Conservation (phyloP, 2,329 filamentous ascomycete species). For the Apiospora kogelbergensis region DNA sequence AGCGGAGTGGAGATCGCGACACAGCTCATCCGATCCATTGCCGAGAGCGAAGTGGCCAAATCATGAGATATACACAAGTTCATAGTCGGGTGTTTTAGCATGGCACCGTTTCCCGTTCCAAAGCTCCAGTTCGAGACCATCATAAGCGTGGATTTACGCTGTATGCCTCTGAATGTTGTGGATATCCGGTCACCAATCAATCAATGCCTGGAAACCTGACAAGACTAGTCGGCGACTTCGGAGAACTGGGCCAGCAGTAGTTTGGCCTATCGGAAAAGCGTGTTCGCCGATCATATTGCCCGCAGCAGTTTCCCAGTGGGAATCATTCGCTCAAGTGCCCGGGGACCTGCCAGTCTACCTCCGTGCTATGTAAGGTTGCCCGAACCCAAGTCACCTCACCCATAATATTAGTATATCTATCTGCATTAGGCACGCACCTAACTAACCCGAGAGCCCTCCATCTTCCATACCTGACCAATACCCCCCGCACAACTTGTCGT, state of each 20-base stretch:
- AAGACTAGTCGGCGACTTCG: neutral
- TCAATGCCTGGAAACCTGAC: neutral
- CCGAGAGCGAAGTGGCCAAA: constrained; percentile 37
- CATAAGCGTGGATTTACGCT: neutral
- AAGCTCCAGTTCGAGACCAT: too few species aligned
- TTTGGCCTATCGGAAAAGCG: neutral
- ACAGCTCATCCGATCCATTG: constrained; percentile 57
- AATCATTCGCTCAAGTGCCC: neutral
- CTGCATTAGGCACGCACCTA: too few species aligned
- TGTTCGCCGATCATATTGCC: neutral
- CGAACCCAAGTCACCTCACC: neutral
- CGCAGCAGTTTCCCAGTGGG: neutral
- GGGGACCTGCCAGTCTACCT: neutral
- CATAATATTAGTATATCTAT: neutral
- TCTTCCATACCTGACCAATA: neutral
- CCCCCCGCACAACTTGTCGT: neutral
- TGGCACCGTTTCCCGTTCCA: too few species aligned
- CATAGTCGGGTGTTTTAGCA: neutral
- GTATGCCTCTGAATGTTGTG: neutral
- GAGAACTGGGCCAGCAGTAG: neutral
- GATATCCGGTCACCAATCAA: neutral
- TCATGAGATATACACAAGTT: neutral
- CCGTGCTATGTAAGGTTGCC: too few species aligned
- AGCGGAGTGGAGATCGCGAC: constrained; percentile 52
- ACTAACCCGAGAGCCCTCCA: neutral